Evolutionary conservation across 768 basidiomycete species (phyloP).

Genomic region (Auriculariales sp.): DNA sequence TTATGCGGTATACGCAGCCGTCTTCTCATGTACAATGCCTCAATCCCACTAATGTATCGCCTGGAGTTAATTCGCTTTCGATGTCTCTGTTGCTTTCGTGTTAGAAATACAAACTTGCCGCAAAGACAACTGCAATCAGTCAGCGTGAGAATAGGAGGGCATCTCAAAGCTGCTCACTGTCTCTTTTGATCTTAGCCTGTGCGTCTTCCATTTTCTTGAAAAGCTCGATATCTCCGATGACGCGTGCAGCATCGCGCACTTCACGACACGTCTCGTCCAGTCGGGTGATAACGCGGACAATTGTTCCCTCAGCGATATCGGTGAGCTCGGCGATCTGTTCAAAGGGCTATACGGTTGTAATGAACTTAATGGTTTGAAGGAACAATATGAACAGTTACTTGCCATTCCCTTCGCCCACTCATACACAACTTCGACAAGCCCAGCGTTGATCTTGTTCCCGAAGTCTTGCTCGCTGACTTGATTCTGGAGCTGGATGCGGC

Average conservation of each 20-base stretch:
- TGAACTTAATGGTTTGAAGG: background rate
- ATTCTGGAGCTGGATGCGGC: conserved; percentile 62
- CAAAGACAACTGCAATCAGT: conserved; percentile 52
- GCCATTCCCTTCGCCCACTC: conserved; percentile 99
- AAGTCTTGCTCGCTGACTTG: conserved; percentile 71
- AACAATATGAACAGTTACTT: conserved; percentile 13
- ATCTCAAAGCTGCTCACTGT: conserved; percentile 48
- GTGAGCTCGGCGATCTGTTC: conserved; percentile 86
- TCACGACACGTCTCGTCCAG: conserved; percentile 95
- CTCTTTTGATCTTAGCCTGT: conserved; percentile 85
- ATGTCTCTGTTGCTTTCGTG: background rate
- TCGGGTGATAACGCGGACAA: conserved; percentile 90
- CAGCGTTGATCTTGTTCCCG: conserved; percentile 70
- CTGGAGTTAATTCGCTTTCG: background rate
- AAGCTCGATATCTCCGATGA: conserved; percentile 89
- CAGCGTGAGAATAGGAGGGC: background rate
- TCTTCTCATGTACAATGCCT: background rate
- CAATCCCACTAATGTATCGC: background rate
- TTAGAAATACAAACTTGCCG: conserved; percentile 77
- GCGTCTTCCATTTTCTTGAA: conserved; percentile 98
- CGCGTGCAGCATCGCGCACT: conserved; percentile 90
- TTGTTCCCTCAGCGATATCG: conserved; percentile 91
- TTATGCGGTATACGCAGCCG: no score
- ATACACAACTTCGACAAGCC: conserved; percentile 90
- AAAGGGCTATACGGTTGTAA: conserved; percentile 53